Conservation (phyloP, 169 alveolate genomes). For the Cryptosporidium ryanae region DNA sequence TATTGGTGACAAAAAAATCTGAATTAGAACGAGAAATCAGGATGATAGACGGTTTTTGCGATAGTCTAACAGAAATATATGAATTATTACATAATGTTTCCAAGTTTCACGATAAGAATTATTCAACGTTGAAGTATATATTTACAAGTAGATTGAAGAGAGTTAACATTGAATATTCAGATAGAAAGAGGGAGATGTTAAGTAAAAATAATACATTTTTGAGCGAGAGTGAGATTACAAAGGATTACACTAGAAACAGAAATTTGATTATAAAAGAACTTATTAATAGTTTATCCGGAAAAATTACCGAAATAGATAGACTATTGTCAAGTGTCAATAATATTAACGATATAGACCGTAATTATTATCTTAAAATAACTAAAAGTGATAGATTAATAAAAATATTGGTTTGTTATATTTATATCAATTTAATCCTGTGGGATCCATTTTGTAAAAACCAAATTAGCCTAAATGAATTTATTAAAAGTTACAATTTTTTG, state of each 20-base stretch:
- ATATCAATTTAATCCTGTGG: constrained; percentile 29
- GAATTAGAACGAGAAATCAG: constrained; percentile 2
- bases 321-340: not conserved
- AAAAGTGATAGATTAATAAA: constrained; percentile 1
- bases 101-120: constrained; percentile 12
- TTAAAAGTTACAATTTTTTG: not conserved
- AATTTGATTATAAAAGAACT: not conserved
- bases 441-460: constrained; percentile 27
- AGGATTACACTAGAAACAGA: not conserved
- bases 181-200: not conserved
- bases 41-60: not conserved
- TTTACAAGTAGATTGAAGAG: constrained; percentile 4
- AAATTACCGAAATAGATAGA: not conserved
- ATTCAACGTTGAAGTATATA: not conserved
- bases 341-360: not conserved
- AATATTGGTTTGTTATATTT: constrained; percentile 9
- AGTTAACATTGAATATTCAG: not conserved
- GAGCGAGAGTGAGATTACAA: not conserved
- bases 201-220: not conserved
- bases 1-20: not conserved
- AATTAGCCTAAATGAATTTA: not conserved
- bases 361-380: not conserved
- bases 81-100: constrained; percentile 15
- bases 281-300: not conserved
- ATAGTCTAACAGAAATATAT: not conserved